phyloP scores from a whole-genome alignment of 306 rosid genomes.

The Dryas alaskensis region DNA sequence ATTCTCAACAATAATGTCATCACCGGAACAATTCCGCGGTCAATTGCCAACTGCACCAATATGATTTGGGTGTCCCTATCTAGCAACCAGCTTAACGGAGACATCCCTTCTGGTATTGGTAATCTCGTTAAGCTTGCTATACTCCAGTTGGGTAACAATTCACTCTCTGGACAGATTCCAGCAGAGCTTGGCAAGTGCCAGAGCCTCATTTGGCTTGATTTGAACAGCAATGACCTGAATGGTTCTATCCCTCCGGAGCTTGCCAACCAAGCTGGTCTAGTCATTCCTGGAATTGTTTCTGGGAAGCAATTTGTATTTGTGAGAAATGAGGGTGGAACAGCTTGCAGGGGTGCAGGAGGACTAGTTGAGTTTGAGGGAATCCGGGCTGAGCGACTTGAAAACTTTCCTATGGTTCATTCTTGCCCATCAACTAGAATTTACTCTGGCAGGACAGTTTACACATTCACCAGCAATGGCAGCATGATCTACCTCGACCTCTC shows the following conservation, averaged over 20 bases:
- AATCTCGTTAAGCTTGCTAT: conserved; percentile 51
- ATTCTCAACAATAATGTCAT: conserved; percentile 61
- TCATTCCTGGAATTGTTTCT: conserved; percentile 55
- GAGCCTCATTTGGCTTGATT: conserved; percentile 70
- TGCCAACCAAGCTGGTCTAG: conserved; percentile 58
- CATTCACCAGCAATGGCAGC: conserved; percentile 52
- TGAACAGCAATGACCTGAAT: conserved; percentile 51
- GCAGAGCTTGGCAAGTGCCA: conserved; percentile 58
- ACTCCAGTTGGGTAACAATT: conserved; percentile 70
- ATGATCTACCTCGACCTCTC: conserved; percentile 72
- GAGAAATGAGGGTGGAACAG: conserved; percentile 76
- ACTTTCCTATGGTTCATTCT: conserved; percentile 58
- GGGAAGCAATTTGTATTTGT: conserved; percentile 78
- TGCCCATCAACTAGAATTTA: conserved; percentile 68
- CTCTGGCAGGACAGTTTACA: conserved; percentile 59
- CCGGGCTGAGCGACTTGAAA: conserved; percentile 48
- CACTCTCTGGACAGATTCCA: conserved; percentile 62
- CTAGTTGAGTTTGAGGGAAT: conserved; percentile 65
- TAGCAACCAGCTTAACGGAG: conserved; percentile 51
- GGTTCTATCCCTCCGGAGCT: conserved; percentile 59
- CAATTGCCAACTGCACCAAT: conserved; percentile 60
- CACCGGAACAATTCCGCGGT: conserved; percentile 55
- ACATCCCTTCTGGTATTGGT: conserved; percentile 60
- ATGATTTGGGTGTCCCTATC: conserved; percentile 67
- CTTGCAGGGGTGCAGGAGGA: conserved; percentile 81